Conservation (phyloP, 108 stramenopile species). For the Nitzschia inconspicua region DNA sequence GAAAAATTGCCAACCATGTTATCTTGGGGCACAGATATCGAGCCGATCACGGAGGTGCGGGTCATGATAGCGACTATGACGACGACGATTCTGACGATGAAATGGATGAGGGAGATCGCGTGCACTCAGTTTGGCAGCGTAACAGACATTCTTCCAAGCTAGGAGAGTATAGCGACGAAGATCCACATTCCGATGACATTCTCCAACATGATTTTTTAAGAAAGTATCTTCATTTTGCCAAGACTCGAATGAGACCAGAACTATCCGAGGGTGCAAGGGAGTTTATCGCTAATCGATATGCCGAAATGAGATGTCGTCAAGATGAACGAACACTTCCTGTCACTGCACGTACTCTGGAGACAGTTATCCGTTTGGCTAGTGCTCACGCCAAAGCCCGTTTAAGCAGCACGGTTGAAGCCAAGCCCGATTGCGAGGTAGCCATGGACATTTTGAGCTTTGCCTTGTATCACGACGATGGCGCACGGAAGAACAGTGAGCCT, state of each 20-base stretch:
- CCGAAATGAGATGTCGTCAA: constrained; percentile 90
- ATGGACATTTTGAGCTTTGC: constrained; percentile 89
- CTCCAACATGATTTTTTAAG: constrained; percentile 93
- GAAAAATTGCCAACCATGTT: constrained; percentile 94
- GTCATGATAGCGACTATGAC: constrained; percentile 76
- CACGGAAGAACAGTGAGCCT: constrained; percentile 10
- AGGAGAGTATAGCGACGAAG: constrained; percentile 34
- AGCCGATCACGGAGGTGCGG: constrained; percentile 66
- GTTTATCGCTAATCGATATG: constrained; percentile 93
- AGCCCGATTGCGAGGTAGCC: constrained; percentile 72
- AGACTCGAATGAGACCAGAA: constrained; percentile 84
- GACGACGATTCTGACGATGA: constrained; percentile 66
- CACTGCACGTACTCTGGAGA: constrained; percentile 97
- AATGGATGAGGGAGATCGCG: constrained; percentile 40
- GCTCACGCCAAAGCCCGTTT: constrained; percentile 95
- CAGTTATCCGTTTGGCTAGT: constrained; percentile 95
- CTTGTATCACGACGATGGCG: constrained; percentile 78
- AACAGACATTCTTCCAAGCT: constrained; percentile 29
- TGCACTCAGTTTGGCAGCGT: constrained; percentile 73
- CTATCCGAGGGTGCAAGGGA: constrained; percentile 93
- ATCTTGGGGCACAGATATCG: constrained; percentile 93
- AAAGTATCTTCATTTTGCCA: constrained; percentile 97
- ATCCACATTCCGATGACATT: constrained; percentile 73
- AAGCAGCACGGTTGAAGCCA: constrained; percentile 62
- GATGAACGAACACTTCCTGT: constrained; percentile 89